A percentile compares a stretch with the other conserved stretches of the same genome.
Evolutionary conservation across 805 yeast genomes (phyloP).

Genomic region (Brettanomyces nanus): DNA sequence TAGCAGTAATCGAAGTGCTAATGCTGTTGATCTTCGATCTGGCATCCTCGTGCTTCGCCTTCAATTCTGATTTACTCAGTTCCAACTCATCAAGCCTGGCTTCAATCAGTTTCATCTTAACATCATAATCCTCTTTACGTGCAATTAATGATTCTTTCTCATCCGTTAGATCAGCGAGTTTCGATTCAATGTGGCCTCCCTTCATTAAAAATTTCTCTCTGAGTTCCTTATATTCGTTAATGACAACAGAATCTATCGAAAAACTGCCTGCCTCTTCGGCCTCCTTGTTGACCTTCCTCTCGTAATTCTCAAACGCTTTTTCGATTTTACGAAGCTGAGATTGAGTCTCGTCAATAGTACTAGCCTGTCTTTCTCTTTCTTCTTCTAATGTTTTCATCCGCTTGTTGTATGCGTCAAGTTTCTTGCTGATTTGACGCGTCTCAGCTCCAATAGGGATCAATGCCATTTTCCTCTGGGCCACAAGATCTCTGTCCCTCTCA

Average conservation of each 20-base stretch:
- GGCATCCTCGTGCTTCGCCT: constrained; percentile 21
- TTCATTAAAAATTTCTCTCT: constrained; percentile 47
- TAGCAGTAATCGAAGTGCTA: constrained; percentile 25
- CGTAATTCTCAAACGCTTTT: constrained; percentile 16
- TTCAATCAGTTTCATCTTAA: constrained; percentile 28
- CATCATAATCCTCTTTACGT: constrained; percentile 30
- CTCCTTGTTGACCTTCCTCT: constrained; percentile 7
- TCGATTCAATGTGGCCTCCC: constrained; percentile 51
- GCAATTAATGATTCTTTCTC: constrained; percentile 25
- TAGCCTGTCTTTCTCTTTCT: constrained; percentile 47
- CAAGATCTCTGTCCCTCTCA: constrained; percentile 32
- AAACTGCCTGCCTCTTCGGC: constrained; percentile 8
- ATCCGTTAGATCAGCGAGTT: constrained; percentile 36
- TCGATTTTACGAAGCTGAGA: constrained; percentile 36
- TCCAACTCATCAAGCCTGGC: constrained; percentile 29
- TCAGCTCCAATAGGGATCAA: constrained; percentile 59
- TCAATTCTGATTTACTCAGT: constrained; percentile 24
- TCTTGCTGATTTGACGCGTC: constrained; percentile 37
- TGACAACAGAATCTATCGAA: constrained; percentile 39
- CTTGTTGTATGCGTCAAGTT: constrained; percentile 36
- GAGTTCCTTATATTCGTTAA: constrained; percentile 48
- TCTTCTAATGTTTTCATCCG: constrained; percentile 40
- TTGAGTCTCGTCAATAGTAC: constrained; percentile 32
- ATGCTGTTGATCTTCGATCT: constrained; percentile 21
- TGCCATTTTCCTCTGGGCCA: constrained; percentile 10